These are phyloP conservation scores for Penicillium sp. DNA, from an alignment of 2,329 filamentous ascomycete species.

Conservation along the genomic window DNA sequence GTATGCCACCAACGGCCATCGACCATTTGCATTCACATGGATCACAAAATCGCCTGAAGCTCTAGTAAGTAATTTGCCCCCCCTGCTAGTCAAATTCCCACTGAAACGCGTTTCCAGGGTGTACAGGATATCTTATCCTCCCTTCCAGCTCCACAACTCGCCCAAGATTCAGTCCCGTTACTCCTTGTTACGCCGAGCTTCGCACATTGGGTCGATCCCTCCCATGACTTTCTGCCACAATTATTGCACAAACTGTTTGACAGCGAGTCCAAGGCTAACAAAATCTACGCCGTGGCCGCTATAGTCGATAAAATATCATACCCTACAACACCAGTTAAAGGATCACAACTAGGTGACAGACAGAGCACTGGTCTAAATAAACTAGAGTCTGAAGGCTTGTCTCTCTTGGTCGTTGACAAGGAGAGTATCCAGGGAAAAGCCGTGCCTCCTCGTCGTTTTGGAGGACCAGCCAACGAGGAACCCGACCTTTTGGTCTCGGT, in stretches of 20 bases:
- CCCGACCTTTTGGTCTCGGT: constrained; percentile 39
- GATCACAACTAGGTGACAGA: neutral
- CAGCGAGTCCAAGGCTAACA: constrained; percentile 12
- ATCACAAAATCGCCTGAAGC: constrained; percentile 36
- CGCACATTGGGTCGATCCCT: constrained; percentile 42
- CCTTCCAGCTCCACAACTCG: constrained; percentile 24
- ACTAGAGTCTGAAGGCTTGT: constrained; percentile 40
- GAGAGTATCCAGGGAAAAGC: constrained; percentile 37
- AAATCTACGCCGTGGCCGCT: constrained; percentile 38
- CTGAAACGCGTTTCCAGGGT: constrained; percentile 29
- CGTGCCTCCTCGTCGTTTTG: constrained; percentile 32
- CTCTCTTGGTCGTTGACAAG: constrained; percentile 35
- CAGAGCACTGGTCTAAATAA: neutral
- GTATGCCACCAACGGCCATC: constrained; percentile 23
- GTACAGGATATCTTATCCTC: constrained; percentile 37
- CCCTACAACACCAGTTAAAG: constrained; percentile 5
- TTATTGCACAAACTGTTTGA: constrained; percentile 36
- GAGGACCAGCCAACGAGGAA: constrained; percentile 37
- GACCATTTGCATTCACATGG: constrained; percentile 38
- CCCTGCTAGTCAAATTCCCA: neutral
- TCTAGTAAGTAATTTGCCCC: constrained; percentile 29
- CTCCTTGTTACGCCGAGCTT: constrained; percentile 45
- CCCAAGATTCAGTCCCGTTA: constrained; percentile 33
- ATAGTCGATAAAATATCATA: constrained; percentile 44
- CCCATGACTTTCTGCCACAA: constrained; percentile 36